Base-by-base conservation (phyloP, 352 stramenopile genomes). In the Phytophthora aleatoria region DNA sequence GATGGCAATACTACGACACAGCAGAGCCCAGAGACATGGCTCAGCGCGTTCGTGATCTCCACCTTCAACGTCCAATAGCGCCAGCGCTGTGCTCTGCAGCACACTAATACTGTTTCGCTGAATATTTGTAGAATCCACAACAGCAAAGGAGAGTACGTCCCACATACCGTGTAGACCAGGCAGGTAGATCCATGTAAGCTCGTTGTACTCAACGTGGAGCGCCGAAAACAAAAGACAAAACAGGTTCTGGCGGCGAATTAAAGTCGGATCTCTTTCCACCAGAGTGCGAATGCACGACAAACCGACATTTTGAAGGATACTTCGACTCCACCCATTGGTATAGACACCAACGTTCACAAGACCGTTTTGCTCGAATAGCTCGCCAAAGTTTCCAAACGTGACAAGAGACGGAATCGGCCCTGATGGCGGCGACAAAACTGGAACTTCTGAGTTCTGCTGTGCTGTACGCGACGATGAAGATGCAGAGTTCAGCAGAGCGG, bases 1-100 rank as follows among this genome's bases (percentile, higher is more conserved):
- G 20, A 92, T 90, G 4, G 83, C 84, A 52, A 94, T 87, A 51
- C 86, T 90, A 31, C 86, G 86, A 50, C 81, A 94, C 39, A 94
- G 74, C 2, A 94, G 61, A 44, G 86, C 82, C 86, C 86, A 94
- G 3, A 90, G 51, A 24, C 86, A 91, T 3, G 79, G 77, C 49
- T 91, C 68, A 10, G 79, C 73, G 8, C 54, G 55, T 27, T 73
- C 51, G 41, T 79, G 77, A 38, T 84, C 76, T 42, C 73, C 64
- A 2, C 71, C 72, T 69, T 92, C 83, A 54, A 93, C 73, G 28
- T 94, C 82, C 20, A 94, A 77, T 11, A 94, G 36, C 7, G 82
- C 80, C 4, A 89, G 45, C 13, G 88, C 77, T 15, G 86, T 91
- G 30, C 74, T 77, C 41, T 81, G 77, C 42, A 92, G 75, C 33